These are phyloP conservation scores for Coleophoma crateriformis DNA, from an alignment of 2,329 filamentous ascomycete species.

Conservation along the genomic window DNA sequence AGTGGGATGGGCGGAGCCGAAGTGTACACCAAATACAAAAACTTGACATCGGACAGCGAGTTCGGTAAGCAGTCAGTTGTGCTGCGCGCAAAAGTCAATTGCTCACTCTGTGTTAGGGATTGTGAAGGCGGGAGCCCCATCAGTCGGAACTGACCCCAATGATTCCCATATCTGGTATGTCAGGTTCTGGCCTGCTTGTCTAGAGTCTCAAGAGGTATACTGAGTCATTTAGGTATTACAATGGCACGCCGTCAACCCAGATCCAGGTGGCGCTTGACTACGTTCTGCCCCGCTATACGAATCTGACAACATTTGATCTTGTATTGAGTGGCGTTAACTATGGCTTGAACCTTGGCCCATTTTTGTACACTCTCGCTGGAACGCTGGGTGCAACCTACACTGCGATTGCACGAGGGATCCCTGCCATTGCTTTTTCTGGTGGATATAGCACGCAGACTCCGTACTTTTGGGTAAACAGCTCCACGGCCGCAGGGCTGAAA, in stretches of 20 bases:
- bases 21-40: conserved; percentile 36
- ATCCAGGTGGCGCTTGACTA: conserved; percentile 52
- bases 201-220: neutral
- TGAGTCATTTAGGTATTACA: conserved; percentile 43
- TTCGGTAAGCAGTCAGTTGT: conserved; percentile 22
- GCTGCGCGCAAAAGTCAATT: too few species aligned
- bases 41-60: conserved; percentile 34
- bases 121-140: conserved; percentile 39
- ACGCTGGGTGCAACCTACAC: conserved; percentile 45
- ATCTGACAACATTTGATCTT: conserved; percentile 44
- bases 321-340: conserved; percentile 51
- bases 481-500: conserved; percentile 24
- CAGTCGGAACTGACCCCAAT: conserved; percentile 42
- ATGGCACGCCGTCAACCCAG: conserved; percentile 50
- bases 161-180: conserved; percentile 41
- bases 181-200: neutral
- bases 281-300: conserved; percentile 42
- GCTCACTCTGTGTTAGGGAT: conserved; percentile 19
- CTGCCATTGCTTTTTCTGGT: conserved; percentile 43
- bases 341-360: conserved; percentile 47
- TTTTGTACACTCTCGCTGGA: conserved; percentile 46
- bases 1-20: conserved; percentile 38
- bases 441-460: conserved; percentile 34
- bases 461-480: conserved; percentile 37
- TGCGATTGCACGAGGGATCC: conserved; percentile 41